Evolutionary conservation across 345 rosid species (phyloP).

Genomic region (Dovyalis caffra): DNA sequence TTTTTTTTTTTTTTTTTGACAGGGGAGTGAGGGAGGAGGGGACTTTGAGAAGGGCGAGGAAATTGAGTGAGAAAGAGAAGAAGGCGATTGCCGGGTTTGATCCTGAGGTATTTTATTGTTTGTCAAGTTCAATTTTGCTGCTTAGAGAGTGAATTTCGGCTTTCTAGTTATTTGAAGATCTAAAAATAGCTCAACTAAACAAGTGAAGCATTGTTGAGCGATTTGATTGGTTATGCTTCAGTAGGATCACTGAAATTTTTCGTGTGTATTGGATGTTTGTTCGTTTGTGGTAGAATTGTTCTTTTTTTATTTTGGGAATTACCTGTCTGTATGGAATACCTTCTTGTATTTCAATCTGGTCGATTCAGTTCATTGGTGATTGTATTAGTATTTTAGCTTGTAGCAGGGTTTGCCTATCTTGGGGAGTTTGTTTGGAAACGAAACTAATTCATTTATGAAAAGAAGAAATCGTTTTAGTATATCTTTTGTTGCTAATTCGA

Average conservation of each 20-base stretch:
- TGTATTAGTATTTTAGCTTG: too few species aligned
- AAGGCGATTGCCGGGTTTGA: constrained; percentile 56
- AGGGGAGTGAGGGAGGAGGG: constrained; percentile 43
- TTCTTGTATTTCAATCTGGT: too few species aligned
- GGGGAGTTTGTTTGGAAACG: too few species aligned
- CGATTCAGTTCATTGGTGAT: too few species aligned
- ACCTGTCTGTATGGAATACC: too few species aligned
- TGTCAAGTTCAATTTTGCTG: not conserved
- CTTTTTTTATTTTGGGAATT: too few species aligned
- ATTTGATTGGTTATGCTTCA: constrained; percentile 3
- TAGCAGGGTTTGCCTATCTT: too few species aligned
- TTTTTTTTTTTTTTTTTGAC: constrained; percentile 1
- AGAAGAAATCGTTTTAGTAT: too few species aligned
- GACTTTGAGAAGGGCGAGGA: constrained; percentile 25
- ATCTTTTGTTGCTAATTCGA: too few species aligned
- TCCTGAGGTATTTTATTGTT: constrained; percentile 62
- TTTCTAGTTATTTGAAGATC: too few species aligned
- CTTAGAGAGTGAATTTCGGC: too few species aligned
- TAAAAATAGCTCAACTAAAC: not conserved
- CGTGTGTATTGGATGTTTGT: not conserved
- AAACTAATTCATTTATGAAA: too few species aligned
- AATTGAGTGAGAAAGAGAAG: constrained; percentile 37
- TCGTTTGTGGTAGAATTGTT: not conserved
- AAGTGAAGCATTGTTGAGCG: not conserved
- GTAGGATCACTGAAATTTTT: not conserved